Evolutionary conservation across 1,284 basidiomycete species (phyloP).

Genomic region (Leccinum angustisporum): DNA sequence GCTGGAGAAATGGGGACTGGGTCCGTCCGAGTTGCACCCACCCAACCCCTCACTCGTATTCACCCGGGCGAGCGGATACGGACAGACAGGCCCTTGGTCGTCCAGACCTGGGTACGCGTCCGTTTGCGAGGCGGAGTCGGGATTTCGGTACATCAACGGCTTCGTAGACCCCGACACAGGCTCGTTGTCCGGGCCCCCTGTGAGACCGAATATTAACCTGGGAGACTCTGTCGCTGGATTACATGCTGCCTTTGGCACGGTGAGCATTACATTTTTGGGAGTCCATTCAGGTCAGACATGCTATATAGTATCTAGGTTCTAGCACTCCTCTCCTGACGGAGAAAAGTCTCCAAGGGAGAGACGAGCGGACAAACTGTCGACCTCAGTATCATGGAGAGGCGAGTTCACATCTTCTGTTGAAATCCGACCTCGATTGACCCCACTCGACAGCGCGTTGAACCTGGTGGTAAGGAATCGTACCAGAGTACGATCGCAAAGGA

Average conservation of each 20-base stretch:
- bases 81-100: constrained; percentile 72
- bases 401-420: not conserved
- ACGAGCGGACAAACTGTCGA: constrained; percentile 60
- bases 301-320: constrained; percentile 48
- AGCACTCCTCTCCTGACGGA: constrained; percentile 61
- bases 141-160: constrained; percentile 72
- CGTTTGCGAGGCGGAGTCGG: constrained; percentile 72
- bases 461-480: constrained; percentile 72
- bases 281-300: not conserved
- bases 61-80: constrained; percentile 72
- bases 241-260: constrained; percentile 72
- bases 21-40: constrained; percentile 53
- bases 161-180: constrained; percentile 54
- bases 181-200: constrained; percentile 56
- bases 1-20: constrained; percentile 67
- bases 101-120: constrained; percentile 68
- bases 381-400: constrained; percentile 74
- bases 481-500: constrained; percentile 71
- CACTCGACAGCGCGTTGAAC: constrained; percentile 55
- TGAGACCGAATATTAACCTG: constrained; percentile 68
- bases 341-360: constrained; percentile 38
- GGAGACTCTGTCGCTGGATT: constrained; percentile 70
- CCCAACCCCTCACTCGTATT: constrained; percentile 66
- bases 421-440: not conserved
- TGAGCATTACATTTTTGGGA: constrained; percentile 28